phyloP scores from a whole-genome alignment of 208 protist genomes.

The Blechomonas ayalai region DNA sequence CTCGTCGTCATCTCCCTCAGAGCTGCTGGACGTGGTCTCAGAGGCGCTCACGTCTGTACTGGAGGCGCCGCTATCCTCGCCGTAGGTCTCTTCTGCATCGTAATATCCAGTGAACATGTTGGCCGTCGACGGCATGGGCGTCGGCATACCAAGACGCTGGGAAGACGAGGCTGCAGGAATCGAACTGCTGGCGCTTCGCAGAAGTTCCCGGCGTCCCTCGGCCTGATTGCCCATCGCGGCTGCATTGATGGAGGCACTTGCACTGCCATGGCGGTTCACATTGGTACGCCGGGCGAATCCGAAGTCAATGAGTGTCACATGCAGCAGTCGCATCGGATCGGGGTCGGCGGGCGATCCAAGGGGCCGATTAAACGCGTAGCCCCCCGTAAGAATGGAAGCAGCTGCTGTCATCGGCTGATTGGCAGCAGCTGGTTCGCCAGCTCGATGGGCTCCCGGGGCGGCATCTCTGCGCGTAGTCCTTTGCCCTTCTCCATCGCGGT shows the following conservation, averaged over 20 bases:
- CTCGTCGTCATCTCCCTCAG: conserved; percentile 16
- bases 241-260: too few relatives aligned
- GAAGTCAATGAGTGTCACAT: conserved; percentile 77
- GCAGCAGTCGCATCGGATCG: conserved; percentile 25
- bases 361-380: too few relatives aligned
- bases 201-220: too few relatives aligned
- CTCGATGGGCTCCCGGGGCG: too few relatives aligned
- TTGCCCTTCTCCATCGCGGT: background rate
- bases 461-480: too few relatives aligned
- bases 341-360: conserved; percentile 5
- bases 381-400: too few relatives aligned
- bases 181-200: background rate
- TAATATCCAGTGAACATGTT: conserved; percentile 53
- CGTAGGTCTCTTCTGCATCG: conserved; percentile 20
- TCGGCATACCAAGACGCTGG: conserved; percentile 29
- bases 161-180: background rate
- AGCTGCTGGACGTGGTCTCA: conserved; percentile 10
- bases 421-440: too few relatives aligned
- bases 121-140: conserved; percentile 45
- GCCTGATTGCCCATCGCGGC: too few relatives aligned
- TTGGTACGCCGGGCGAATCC: conserved; percentile 50
- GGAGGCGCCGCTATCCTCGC: conserved; percentile 31
- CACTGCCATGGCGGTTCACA: background rate
- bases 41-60: conserved; percentile 48
- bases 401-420: too few relatives aligned